Base-by-base conservation (phyloP, 768 basidiomycete genomes). In the Mycena leptocephala region DNA sequence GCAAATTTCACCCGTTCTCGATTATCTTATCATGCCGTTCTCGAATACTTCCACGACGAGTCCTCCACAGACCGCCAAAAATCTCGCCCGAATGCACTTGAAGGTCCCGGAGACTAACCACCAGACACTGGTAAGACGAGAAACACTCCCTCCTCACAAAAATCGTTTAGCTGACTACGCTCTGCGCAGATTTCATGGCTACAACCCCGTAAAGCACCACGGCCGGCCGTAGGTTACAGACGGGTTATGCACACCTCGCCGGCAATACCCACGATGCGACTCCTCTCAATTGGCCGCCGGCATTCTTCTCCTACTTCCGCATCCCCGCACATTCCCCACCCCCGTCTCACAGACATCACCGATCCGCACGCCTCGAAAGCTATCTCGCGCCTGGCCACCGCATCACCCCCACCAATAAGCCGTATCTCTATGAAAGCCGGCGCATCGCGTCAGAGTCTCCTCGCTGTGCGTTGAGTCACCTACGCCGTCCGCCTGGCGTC, bases 41-140 rank as follows among this genome's bases (percentile, higher is more conserved):
- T n/a, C 46, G 5, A 55, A 63, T 13, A 41, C 26, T 3, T 30
- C 71, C 2, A n/a, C 51, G 30, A 33, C 46, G 2, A 35, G 43
- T n/a, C 24, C 35, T 26, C 48, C 71, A 0, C 62, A 64, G 32
- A 64, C 53, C 11, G 71, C 48, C 6, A 56, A 48, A 30, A 24
- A 14, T 20, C 63, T 72, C 3, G 71, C 71, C 5, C 71, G 71
- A 22, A 32, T 72, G 71, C 35, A 56, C 48, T 16, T 37, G 5
- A 53, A 64, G 62, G 46, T 63, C 10, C 70, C 48, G 1, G 70
- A 63, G 7, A 30, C 22, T 26, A 63, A 48, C 24, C 30, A 63
- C 48, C 71, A 39, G 11, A 32, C 30, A 9, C 7, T 72, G 11
- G 71, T 72, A 56, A 72, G 71, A 8, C 24, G 43, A 18, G 18